Evolutionary conservation across 2,329 filamentous ascomycete species (phyloP).

Genomic region (Claviceps africana): DNA sequence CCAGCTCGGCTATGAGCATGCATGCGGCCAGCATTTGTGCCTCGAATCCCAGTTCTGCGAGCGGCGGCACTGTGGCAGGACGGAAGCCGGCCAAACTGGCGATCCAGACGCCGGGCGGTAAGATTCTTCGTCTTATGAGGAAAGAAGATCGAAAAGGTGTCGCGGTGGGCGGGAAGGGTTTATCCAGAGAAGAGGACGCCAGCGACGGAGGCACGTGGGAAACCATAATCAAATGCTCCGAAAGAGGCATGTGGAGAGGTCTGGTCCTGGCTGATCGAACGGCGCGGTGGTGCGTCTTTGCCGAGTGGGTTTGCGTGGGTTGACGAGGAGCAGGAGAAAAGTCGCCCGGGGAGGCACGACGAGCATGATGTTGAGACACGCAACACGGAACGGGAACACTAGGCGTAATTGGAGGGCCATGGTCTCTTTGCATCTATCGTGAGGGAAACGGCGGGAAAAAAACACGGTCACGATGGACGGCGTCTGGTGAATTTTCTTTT

Average conservation of each 20-base stretch:
- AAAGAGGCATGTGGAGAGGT: conserved; percentile 67
- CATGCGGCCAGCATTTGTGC: conserved; percentile 42
- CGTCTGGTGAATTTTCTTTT: neutral
- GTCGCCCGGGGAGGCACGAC: neutral
- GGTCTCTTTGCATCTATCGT: neutral
- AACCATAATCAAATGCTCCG: conserved; percentile 81
- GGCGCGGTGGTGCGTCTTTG: conserved; percentile 84
- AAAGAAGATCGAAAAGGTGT: conserved; percentile 55
- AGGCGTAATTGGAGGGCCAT: neutral
- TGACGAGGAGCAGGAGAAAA: conserved; percentile 8
- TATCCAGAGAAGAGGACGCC: conserved; percentile 36
- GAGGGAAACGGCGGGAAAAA: neutral
- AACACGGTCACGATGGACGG: neutral
- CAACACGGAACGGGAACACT: neutral
- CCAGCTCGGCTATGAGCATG: conserved; percentile 51
- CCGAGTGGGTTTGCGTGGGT: conserved; percentile 58
- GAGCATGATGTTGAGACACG: too few species aligned
- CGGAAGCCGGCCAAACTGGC: conserved; percentile 91
- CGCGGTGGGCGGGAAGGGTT: conserved; percentile 29
- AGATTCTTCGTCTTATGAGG: conserved; percentile 77
- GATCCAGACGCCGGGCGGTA: conserved; percentile 85
- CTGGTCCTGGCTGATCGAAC: conserved; percentile 72
- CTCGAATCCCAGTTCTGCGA: conserved; percentile 41
- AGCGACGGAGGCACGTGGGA: conserved; percentile 71
- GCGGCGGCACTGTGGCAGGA: conserved; percentile 37